Percentiles rank a stretch among this genome's conserved stretches.
Conservation (phyloP, 2,329 filamentous ascomycete genomes). For the Trichoderma brevicompactum region DNA sequence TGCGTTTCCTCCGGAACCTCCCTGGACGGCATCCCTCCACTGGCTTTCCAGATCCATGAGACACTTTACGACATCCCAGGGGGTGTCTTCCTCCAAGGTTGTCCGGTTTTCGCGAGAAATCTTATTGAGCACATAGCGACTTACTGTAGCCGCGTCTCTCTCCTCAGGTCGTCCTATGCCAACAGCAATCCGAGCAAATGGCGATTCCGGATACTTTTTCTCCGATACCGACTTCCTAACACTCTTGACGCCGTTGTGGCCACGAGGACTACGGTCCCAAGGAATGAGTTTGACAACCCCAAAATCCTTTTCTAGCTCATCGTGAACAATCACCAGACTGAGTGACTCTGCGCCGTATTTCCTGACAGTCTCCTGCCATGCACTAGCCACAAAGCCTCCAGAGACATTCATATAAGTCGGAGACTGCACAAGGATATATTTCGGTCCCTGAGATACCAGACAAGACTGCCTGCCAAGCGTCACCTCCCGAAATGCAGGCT, state of each 20-base stretch:
- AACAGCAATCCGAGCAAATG: constrained; percentile 69
- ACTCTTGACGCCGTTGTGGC: constrained; percentile 78
- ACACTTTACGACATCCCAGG: constrained; percentile 55
- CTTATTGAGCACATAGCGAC: constrained; percentile 75
- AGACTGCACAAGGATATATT: constrained; percentile 73
- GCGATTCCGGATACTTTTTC: constrained; percentile 46
- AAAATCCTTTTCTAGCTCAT: constrained; percentile 77
- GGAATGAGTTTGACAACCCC: constrained; percentile 68
- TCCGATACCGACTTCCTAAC: constrained; percentile 57
- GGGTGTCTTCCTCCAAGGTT: constrained; percentile 56
- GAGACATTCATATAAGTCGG: constrained; percentile 83
- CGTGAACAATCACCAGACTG: constrained; percentile 78
- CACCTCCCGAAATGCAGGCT: constrained; percentile 55
- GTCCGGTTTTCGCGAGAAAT: constrained; percentile 60
- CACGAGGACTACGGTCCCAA: constrained; percentile 67
- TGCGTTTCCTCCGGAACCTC: not conserved
- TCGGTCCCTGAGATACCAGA: constrained; percentile 52
- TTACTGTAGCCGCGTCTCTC: constrained; percentile 69
- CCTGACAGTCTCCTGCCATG: constrained; percentile 63
- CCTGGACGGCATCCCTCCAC: constrained; percentile 38
- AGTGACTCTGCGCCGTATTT: constrained; percentile 42
- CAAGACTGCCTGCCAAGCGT: constrained; percentile 58
- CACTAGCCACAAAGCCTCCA: constrained; percentile 69
- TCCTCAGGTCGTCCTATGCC: constrained; percentile 84
- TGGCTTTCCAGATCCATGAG: constrained; percentile 52